Conservation (phyloP, 352 stramenopile genomes). For the Globisporangium acanthophoron region DNA sequence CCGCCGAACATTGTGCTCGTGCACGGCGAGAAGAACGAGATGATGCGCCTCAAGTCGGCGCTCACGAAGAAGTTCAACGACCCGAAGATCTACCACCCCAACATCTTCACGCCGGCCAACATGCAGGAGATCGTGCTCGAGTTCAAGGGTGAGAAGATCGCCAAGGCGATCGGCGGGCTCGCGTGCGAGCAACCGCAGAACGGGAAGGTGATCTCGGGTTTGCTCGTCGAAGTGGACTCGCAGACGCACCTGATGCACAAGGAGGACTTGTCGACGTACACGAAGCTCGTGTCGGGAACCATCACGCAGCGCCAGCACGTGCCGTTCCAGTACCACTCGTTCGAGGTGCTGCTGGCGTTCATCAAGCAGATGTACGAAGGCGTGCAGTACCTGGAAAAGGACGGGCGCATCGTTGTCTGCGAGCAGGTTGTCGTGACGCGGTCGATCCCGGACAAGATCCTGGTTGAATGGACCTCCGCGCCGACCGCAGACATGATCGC, state of each 20-base stretch:
- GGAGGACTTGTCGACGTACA: constrained; percentile 82
- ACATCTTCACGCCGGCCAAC: constrained; percentile 79
- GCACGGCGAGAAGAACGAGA: constrained; percentile 97
- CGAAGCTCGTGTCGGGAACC: constrained; percentile 69
- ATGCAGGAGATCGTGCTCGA: constrained; percentile 86
- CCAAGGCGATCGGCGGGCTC: constrained; percentile 77
- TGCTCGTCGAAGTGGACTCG: constrained; percentile 83
- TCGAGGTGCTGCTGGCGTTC: constrained; percentile 74
- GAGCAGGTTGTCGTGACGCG: constrained; percentile 69
- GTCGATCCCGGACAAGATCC: constrained; percentile 31
- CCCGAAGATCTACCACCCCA: constrained; percentile 77
- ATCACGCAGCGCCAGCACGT: constrained; percentile 86
- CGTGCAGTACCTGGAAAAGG: constrained; percentile 43
- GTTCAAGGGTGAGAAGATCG: constrained; percentile 87
- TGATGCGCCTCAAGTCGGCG: constrained; percentile 94
- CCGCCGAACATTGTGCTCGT: constrained; percentile 94
- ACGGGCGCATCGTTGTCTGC: constrained; percentile 64
- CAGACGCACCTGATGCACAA: constrained; percentile 84
- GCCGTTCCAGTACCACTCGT: constrained; percentile 73
- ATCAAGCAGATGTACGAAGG: constrained; percentile 84
- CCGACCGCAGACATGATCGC: constrained; percentile 95
- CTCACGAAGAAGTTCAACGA: constrained; percentile 90
- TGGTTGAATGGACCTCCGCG: constrained; percentile 86
- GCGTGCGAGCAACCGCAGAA: constrained; percentile 73
- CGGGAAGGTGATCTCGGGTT: constrained; percentile 69